phyloP scores from a whole-genome alignment of 345 rosid species.

The Excoecaria agallocha region DNA sequence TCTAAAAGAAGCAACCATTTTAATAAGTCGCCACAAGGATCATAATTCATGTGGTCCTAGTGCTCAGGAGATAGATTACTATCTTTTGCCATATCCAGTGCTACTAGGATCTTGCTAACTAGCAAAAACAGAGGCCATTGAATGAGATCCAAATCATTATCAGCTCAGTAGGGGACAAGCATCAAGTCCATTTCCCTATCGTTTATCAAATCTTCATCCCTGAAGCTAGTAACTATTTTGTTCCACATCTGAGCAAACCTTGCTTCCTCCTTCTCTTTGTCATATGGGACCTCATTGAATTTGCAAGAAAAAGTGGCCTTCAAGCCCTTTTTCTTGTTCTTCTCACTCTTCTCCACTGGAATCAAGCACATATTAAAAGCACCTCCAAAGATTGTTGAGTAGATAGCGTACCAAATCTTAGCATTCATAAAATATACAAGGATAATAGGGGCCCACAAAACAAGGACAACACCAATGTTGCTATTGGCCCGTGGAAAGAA shows the following conservation, averaged over 20 bases:
- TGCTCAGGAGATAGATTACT: no score
- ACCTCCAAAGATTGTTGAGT: constrained; percentile 86
- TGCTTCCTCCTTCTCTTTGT: constrained; percentile 80
- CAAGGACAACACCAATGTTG: constrained; percentile 88
- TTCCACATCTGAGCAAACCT: constrained; percentile 99
- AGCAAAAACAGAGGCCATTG: constrained; percentile 99
- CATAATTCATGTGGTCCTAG: no score
- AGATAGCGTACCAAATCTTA: constrained; percentile 99
- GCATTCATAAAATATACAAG: constrained; percentile 98
- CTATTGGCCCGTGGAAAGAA: constrained; percentile 94
- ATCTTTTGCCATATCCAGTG: constrained; percentile 99
- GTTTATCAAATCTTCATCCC: constrained; percentile 94
- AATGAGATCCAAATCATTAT: constrained; percentile 77
- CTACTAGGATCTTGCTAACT: constrained; percentile 99
- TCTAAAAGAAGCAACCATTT: no score
- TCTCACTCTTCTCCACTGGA: constrained; percentile 55
- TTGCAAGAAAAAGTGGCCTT: constrained; percentile 65
- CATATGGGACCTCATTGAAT: constrained; percentile 39
- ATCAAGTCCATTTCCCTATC: constrained; percentile 92
- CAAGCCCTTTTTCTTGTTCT: constrained; percentile 61
- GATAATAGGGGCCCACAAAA: constrained; percentile 95
- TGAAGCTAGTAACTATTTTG: constrained; percentile 84
- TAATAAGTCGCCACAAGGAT: no score
- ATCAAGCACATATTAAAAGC: constrained; percentile 82
- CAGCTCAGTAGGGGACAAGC: constrained; percentile 99